Evolutionary conservation across 2,329 filamentous ascomycete species (phyloP).

Genomic region (Talaromyces marneffei): DNA sequence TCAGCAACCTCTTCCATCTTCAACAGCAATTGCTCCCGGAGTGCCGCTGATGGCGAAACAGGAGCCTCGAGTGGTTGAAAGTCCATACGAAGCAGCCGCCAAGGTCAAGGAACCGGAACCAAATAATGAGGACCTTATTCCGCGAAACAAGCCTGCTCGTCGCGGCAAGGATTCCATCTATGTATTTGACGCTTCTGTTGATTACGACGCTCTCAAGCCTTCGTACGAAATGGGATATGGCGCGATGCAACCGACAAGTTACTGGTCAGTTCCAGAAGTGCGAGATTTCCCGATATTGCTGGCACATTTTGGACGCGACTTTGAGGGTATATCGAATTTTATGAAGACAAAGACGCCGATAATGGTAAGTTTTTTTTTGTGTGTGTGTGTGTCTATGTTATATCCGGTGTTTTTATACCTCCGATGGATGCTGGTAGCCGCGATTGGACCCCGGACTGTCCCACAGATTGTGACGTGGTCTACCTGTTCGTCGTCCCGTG

Average conservation of each 20-base stretch:
- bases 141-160: conserved; percentile 26
- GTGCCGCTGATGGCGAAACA: conserved; percentile 17
- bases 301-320: conserved; percentile 45
- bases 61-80: conserved; percentile 10
- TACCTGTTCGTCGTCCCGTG: not conserved
- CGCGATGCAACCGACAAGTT: conserved; percentile 43
- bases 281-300: conserved; percentile 43
- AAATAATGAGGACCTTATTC: conserved; percentile 18
- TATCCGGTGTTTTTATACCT: not conserved
- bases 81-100: not conserved
- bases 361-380: conserved; percentile 44
- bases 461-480: conserved; percentile 14
- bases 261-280: conserved; percentile 49
- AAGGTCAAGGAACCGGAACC: conserved; percentile 26
- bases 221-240: conserved; percentile 29
- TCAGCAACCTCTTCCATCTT: conserved; percentile 20
- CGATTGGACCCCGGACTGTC: conserved; percentile 4
- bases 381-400: not conserved
- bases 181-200: conserved; percentile 30
- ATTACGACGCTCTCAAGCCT: conserved; percentile 25
- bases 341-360: conserved; percentile 50
- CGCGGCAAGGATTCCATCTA: conserved; percentile 31
- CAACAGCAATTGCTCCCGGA: conserved; percentile 19
- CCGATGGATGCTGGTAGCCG: not conserved
- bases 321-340: conserved; percentile 43